These are phyloP conservation scores for Prunus dulcis DNA, from an alignment of 306 rosid genomes.

Conservation along the genomic window DNA sequence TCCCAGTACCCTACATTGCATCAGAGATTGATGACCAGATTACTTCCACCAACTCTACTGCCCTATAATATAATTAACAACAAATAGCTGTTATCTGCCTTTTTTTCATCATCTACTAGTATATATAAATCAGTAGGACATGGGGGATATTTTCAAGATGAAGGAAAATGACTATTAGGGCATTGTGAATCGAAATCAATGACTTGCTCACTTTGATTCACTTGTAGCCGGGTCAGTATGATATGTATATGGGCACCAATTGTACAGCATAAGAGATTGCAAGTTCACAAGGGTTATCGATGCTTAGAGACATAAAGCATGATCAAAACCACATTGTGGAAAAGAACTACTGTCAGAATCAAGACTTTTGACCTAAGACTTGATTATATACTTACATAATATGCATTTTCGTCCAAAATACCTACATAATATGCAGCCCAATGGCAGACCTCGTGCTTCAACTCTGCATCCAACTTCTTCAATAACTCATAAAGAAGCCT, in stretches of 20 bases:
- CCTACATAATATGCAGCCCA: constrained; percentile 76
- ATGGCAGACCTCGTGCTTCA: constrained; percentile 93
- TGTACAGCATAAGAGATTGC: background rate
- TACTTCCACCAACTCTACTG: background rate
- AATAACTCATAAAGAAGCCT: constrained; percentile 75
- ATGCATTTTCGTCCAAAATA: no score
- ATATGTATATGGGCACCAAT: background rate
- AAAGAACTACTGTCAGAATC: background rate
- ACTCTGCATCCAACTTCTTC: constrained; percentile 81
- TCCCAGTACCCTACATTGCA: background rate
- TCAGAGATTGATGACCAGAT: background rate
- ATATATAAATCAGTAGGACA: background rate
- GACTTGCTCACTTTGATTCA: background rate
- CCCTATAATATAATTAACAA: background rate
- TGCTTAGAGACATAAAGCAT: background rate
- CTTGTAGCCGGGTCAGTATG: background rate
- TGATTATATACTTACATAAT: background rate
- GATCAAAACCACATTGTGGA: background rate
- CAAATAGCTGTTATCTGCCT: background rate
- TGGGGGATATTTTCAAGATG: background rate
- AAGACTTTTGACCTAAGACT: constrained; percentile 4
- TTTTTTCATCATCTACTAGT: background rate
- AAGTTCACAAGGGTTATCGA: background rate
- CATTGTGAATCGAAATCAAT: background rate
- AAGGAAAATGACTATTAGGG: background rate